Conservation (phyloP, 1,284 basidiomycete genomes). For the Irpex sp. region DNA sequence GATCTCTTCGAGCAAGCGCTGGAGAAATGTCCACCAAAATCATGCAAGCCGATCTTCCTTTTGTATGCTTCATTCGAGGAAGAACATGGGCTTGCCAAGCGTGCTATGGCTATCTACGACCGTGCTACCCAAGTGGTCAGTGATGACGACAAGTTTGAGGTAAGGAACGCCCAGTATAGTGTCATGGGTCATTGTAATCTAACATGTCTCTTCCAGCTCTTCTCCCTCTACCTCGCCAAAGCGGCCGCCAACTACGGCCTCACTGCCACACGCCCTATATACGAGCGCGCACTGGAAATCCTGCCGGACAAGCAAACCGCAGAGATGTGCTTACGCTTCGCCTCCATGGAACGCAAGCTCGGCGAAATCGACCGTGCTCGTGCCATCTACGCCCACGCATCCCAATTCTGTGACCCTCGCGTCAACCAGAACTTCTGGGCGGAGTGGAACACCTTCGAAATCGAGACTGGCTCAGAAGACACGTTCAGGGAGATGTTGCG, state of each 20-base stretch:
- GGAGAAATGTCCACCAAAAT: constrained; percentile 93
- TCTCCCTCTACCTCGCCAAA: constrained; percentile 95
- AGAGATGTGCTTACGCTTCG: constrained; percentile 97
- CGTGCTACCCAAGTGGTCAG: constrained; percentile 84
- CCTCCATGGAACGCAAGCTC: constrained; percentile 92
- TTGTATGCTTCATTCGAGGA: constrained; percentile 96
- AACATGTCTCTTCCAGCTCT: constrained; percentile 65
- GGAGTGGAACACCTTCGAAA: constrained; percentile 97
- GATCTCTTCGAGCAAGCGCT: constrained; percentile 98
- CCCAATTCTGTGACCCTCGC: constrained; percentile 97
- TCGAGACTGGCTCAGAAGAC: constrained; percentile 96
- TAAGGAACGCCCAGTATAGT: constrained; percentile 28
- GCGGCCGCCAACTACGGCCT: constrained; percentile 94
- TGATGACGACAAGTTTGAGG: constrained; percentile 92
- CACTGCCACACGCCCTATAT: constrained; percentile 94
- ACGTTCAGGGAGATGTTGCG: constrained; percentile 99
- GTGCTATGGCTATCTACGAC: constrained; percentile 95
- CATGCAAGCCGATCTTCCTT: constrained; percentile 91
- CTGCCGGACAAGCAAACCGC: constrained; percentile 93
- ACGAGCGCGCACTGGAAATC: constrained; percentile 92
- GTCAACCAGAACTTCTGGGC: constrained; percentile 89
- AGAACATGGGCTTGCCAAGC: constrained; percentile 90
- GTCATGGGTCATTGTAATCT: constrained; percentile 4
- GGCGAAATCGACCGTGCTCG: constrained; percentile 98
- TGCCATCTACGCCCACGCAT: constrained; percentile 94